phyloP scores from a whole-genome alignment of 2,329 filamentous ascomycete species.

The Cryphonectria nitschkei region DNA sequence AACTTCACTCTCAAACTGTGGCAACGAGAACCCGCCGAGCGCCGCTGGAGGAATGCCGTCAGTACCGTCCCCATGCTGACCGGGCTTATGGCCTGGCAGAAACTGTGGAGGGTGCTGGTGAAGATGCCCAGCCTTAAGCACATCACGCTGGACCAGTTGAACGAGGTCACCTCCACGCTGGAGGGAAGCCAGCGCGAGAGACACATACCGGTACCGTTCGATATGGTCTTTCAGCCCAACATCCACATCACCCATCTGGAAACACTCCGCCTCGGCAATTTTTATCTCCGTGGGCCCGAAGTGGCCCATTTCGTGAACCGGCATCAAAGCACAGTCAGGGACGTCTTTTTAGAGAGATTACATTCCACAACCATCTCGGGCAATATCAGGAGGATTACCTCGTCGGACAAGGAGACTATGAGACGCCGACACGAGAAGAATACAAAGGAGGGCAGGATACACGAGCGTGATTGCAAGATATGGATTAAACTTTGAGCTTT shows the following conservation, averaged over 20 bases:
- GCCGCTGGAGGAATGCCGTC: neutral
- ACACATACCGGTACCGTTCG: neutral
- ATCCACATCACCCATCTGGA: neutral
- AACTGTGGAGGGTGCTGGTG: neutral
- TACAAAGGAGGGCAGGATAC: too few relatives aligned
- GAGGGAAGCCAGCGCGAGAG: neutral
- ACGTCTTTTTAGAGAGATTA: neutral
- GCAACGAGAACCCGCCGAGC: neutral
- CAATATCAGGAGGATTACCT: neutral
- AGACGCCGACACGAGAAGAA: too few relatives aligned
- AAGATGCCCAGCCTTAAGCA: neutral
- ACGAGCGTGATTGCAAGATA: too few relatives aligned
- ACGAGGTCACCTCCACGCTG: neutral
- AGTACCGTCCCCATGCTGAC: neutral
- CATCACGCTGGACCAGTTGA: neutral
- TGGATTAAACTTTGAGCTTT: too few relatives aligned
- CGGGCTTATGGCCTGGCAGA: neutral
- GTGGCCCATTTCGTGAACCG: neutral
- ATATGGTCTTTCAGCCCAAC: neutral
- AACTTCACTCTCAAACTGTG: neutral
- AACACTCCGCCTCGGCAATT: neutral
- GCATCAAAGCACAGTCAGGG: neutral
- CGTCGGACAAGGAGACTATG: too few relatives aligned
- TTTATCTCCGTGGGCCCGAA: neutral
- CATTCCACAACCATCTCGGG: too few relatives aligned